Base-by-base conservation (phyloP, 1,284 basidiomycete species). In the Ustilago bromivora region DNA sequence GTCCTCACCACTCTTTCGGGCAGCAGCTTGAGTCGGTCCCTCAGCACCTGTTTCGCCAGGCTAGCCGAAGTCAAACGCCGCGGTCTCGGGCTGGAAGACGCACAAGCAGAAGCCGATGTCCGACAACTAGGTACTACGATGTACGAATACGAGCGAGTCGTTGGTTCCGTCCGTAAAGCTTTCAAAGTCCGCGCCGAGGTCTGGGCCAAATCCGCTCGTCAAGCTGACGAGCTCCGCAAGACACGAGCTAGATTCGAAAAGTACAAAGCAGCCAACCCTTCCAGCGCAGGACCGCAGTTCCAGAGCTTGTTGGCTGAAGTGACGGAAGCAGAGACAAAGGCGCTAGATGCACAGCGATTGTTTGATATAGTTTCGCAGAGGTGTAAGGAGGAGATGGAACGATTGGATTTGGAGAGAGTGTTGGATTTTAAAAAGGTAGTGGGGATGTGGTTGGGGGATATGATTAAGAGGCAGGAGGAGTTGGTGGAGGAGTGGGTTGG, bases 371-470 rank as follows among this genome's bases (percentile, higher is more conserved):
- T 93, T 7, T 93, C 94, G 34, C 92, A 92, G 76, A 88, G 97
- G 32, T 92, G 95, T 82, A 98, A 98, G 87, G 88, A 90, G 4
- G 97, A 99, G 87, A 92, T 97, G 82, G 91, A 91, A n/a, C 89
- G 95, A 38, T 98, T 99, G 84, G 96, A 99, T 87, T 90, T 92
- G 82, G 96, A 98, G 87, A 91, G 95, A 52, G 91, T 98, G 35
- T 91, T 94, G 54, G 94, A 96, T 83, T 94, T 96, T 86, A 94
- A 94, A 84, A 88, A 89, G 38, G 89, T 91, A 2, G 86, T 96
- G 66, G 92, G 92, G 80, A 88, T 88, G 1, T 95, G 94, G 87
- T 87, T 96, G 67, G 92, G 92, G 57, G 92, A 92, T 11, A 92
- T 95, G 91, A 92, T 95, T 57, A 85, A 88, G 32, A 88, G 92